A percentile compares a stretch with the other conserved stretches of the same genome.
Evolutionary conservation across 169 alveolate genomes (phyloP).

Genomic region (Fabrea salina): DNA sequence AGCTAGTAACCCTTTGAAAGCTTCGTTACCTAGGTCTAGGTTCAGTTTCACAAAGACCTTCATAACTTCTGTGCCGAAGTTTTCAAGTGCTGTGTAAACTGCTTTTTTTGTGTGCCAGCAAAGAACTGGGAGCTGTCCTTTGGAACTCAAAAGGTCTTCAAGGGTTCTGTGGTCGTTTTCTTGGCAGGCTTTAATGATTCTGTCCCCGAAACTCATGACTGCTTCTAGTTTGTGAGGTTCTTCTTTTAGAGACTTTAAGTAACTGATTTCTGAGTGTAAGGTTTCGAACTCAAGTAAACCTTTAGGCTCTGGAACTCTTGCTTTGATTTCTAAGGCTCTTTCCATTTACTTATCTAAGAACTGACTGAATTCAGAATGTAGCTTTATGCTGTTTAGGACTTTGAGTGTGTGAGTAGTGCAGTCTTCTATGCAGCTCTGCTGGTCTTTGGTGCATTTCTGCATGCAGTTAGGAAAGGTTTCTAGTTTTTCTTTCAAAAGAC

Average conservation of each 20-base stretch:
- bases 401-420: too few relatives aligned
- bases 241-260: not conserved
- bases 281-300: not conserved
- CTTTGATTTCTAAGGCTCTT: not conserved
- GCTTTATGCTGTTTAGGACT: too few relatives aligned
- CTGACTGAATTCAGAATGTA: too few relatives aligned
- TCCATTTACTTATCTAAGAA: too few relatives aligned
- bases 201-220: not conserved
- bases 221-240: not conserved
- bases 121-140: not conserved
- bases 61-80: not conserved
- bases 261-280: not conserved
- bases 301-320: not conserved
- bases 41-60: not conserved
- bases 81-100: not conserved
- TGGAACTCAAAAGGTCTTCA: not conserved
- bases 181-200: not conserved
- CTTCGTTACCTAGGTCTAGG: not conserved
- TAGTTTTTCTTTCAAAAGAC: too few relatives aligned
- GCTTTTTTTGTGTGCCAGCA: constrained; percentile 18
- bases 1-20: constrained; percentile 17
- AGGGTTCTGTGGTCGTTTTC: not conserved
- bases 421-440: too few relatives aligned
- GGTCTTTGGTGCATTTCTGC: too few relatives aligned
- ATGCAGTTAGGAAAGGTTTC: too few relatives aligned